Evolutionary conservation across 176 grass and related monocot genomes (phyloP).

Genomic region (Phyllostachys edulis): DNA sequence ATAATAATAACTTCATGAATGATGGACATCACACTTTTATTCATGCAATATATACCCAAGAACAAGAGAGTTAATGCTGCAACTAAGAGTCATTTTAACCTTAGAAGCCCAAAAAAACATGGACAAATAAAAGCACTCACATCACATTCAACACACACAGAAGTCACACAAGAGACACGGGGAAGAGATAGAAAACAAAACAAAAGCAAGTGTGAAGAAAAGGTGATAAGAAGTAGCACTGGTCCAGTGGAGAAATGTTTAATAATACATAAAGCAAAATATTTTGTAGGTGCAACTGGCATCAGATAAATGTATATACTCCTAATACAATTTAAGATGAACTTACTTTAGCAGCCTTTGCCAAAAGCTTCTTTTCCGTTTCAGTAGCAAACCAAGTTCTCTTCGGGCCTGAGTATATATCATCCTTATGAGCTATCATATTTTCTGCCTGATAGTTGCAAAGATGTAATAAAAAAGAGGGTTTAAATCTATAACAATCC

Average conservation of each 20-base stretch:
- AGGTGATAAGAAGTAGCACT: not conserved
- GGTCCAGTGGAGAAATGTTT: not conserved
- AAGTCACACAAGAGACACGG: not conserved
- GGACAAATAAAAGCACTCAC: not conserved
- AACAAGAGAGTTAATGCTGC: not conserved
- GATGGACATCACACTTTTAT: not conserved
- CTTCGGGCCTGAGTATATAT: conserved; percentile 90
- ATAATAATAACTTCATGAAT: not conserved
- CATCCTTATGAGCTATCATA: conserved; percentile 90
- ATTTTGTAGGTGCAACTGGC: not conserved
- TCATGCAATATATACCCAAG: not conserved
- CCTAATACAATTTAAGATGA: conserved; percentile 7
- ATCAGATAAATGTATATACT: not conserved
- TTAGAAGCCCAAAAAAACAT: not conserved
- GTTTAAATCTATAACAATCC: not conserved
- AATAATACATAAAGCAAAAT: not conserved
- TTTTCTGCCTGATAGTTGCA: conserved; percentile 72
- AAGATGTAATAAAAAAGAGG: conserved; percentile 3
- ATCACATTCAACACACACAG: not conserved
- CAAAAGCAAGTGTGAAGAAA: not conserved
- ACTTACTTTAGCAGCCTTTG: conserved; percentile 73
- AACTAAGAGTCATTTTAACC: not conserved
- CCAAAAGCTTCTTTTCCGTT: conserved; percentile 83
- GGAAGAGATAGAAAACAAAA: not conserved
- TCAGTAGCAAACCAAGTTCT: conserved; percentile 93